A percentile compares a stretch with the other conserved stretches of the same genome.
Conservation (phyloP, 306 rosid genomes). For the cucumber (Cucumis sativus) region Cucumber_9930_V3 NC_026657.2:10240501-10241000, state of each 20-base stretch:
- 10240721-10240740: neutral
- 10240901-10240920: neutral
- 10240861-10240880: neutral
- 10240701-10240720: neutral
- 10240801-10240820: neutral
- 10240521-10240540: slow-evolving; percentile 2
- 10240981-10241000: neutral
- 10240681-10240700: neutral
- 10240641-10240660: neutral
- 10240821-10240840: neutral
- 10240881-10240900: neutral
- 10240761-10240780: neutral
- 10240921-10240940: neutral
- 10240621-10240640: neutral
- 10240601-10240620: neutral
- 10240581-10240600: slow-evolving; percentile 16
- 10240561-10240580: slow-evolving; percentile 3
- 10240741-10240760: neutral
- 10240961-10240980: neutral
- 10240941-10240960: neutral
- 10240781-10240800: neutral
- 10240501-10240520: neutral
- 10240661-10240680: neutral
- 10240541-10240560: slow-evolving; percentile 30
- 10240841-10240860: neutral